Evolutionary conservation across 805 yeast genomes (phyloP), one percentile per base, ranked within the genome.

Genomic region (Hanseniaspora valbyensis): DNA sequence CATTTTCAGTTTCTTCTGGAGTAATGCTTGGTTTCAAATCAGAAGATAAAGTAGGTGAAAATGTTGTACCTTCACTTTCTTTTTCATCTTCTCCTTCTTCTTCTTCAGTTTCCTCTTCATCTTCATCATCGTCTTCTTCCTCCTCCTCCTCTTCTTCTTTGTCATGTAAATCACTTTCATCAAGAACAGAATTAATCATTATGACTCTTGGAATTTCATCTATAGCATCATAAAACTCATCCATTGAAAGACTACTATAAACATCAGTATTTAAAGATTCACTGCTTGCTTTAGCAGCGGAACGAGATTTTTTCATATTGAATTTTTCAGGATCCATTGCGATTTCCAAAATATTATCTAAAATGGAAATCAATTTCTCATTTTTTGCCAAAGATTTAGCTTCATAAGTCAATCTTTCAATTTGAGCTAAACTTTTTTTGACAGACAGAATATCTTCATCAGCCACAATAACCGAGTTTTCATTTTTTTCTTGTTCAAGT

Each of bases 191-290:
- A 28, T 69, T 68, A 16, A 80, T 63, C 59, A 81, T 63, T n/a
- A 80, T 77, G 13, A 81, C 85, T 3, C 79, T 81, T 1, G 61
- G 66, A 64, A 62, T 49, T 55, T 69, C 56, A 63, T 83, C 90
- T 44, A 72, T 72, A 1, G 95, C 95, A 66, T 85, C 95, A 58
- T 64, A 78, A 57, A 72, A 79, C 45, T 77, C 80, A 41, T 74
- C 76, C 3, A 75, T 70, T 7, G 49, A 38, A 8, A 50, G 9
- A n/a, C 50, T 44, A 13, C 44, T 44, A 21, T 26, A 39, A 8
- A 39, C 10, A 22, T 50, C 53, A 21, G 38, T 24, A 21, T 16
- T 9, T 4, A 32, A n/a, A 13, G 33, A 29, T 13, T 42, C 45
- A 16, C n/a, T 8, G 26, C 32, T 25, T 9, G 14, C 21, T 25